These are phyloP conservation scores for Silene uniflora DNA, from an alignment of 148 eudicot species.

Conservation along the genomic window DNA sequence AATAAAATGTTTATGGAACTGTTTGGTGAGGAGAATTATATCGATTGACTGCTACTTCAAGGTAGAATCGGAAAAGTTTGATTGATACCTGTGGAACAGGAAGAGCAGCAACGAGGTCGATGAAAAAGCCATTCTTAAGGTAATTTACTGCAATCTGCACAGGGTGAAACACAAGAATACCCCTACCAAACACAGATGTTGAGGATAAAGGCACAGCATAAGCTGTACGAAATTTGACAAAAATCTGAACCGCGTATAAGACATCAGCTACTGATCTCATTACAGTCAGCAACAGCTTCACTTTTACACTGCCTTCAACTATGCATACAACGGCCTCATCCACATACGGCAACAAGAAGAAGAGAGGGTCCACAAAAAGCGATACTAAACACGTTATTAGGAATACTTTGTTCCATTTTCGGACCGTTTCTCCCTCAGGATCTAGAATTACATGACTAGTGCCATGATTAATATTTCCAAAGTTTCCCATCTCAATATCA, in stretches of 20 bases:
- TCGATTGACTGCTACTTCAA: no score
- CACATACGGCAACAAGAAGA: constrained; percentile 44
- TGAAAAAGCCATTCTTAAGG: constrained; percentile 34
- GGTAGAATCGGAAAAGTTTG: no score
- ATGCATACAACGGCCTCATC: constrained; percentile 26
- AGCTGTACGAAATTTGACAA: constrained; percentile 46
- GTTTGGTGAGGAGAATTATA: no score
- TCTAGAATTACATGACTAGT: background rate
- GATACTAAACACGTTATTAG: constrained; percentile 42
- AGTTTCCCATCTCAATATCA: no score
- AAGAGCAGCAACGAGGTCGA: constrained; percentile 46
- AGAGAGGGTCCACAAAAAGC: constrained; percentile 57
- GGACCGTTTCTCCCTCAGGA: background rate
- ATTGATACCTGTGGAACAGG: constrained; percentile 62
- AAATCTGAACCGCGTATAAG: constrained; percentile 40
- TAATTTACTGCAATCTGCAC: constrained; percentile 44
- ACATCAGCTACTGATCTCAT: constrained; percentile 40
- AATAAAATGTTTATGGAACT: background rate
- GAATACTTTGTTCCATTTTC: constrained; percentile 51
- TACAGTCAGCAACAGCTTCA: constrained; percentile 39
- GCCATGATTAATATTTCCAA: no score
- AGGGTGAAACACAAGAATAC: constrained; percentile 57
- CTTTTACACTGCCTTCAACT: constrained; percentile 18
- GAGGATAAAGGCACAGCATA: constrained; percentile 50
- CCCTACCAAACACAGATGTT: constrained; percentile 49